Conservation (phyloP, 2,329 filamentous ascomycete genomes). For the Dendryphion nanum region DNA sequence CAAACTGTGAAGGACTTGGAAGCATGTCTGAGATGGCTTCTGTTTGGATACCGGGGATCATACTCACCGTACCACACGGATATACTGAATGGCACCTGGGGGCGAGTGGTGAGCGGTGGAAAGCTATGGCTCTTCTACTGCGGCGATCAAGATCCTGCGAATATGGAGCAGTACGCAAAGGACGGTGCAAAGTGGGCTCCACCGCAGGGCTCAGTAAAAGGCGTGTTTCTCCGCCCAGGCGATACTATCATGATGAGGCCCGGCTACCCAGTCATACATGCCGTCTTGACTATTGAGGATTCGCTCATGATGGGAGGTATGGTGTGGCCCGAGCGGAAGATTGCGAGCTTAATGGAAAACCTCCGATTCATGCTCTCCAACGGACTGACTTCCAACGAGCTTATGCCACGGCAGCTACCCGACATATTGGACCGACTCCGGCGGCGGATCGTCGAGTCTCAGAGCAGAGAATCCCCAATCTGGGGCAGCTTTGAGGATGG, state of each 20-base stretch:
- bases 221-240: constrained; percentile 4
- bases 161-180: background rate
- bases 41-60: background rate
- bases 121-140: constrained; percentile 7
- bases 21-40: background rate
- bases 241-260: constrained; percentile 8
- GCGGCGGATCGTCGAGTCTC: too few species aligned
- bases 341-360: constrained; percentile 5
- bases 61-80: constrained; percentile 2
- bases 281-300: constrained; percentile 6
- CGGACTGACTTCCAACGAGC: background rate
- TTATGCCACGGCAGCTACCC: background rate
- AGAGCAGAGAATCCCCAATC: too few species aligned
- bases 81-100: constrained; percentile 9
- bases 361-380: background rate
- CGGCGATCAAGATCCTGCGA: constrained; percentile 2
- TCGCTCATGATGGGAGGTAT: constrained; percentile 6
- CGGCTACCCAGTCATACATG: constrained; percentile 4
- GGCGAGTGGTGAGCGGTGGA: background rate
- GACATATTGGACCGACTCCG: background rate
- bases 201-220: background rate
- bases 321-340: constrained; percentile 3
- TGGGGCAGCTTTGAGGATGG: too few species aligned
- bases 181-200: constrained; percentile 1
- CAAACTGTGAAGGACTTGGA: too few species aligned